A percentile compares a stretch with the other conserved stretches of the same genome.
These are phyloP conservation scores for Balakata baccata DNA, from an alignment of 345 rosid species.

Conservation along the genomic window DNA sequence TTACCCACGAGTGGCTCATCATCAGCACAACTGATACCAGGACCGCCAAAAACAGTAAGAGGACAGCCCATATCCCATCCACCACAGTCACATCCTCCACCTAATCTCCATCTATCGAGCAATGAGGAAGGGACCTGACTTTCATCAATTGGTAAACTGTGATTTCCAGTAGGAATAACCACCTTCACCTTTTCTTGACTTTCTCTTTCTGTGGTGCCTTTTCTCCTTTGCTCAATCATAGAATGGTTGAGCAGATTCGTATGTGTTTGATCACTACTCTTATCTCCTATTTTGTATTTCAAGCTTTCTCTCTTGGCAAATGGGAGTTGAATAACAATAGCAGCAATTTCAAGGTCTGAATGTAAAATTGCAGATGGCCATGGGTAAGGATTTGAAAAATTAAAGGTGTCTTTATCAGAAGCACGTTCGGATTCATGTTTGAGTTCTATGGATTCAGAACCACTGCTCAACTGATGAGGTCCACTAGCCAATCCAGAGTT, in stretches of 20 bases:
- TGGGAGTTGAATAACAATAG: constrained; percentile 63
- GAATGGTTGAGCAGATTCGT: constrained; percentile 41
- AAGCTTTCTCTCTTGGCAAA: constrained; percentile 68
- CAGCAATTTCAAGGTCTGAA: constrained; percentile 74
- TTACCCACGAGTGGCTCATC: constrained; percentile 46
- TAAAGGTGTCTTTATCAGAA: constrained; percentile 28
- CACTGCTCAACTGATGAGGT: constrained; percentile 19
- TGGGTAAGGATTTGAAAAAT: constrained; percentile 40
- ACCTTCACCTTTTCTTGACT: constrained; percentile 50
- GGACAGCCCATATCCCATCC: constrained; percentile 99
- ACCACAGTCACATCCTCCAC: constrained; percentile 97
- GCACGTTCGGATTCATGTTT: constrained; percentile 38
- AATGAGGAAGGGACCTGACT: constrained; percentile 65
- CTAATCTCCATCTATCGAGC: constrained; percentile 81
- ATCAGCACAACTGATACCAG: constrained; percentile 41
- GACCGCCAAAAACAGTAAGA: constrained; percentile 60
- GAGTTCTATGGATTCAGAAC: constrained; percentile 34
- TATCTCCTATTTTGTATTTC: constrained; percentile 46
- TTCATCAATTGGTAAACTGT: constrained; percentile 60
- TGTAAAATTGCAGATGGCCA: constrained; percentile 40
- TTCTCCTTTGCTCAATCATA: constrained; percentile 37
- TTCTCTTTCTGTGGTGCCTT: constrained; percentile 19
- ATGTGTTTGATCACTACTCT: constrained; percentile 24
- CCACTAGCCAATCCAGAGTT: no score
- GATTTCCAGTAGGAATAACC: constrained; percentile 76